phyloP scores from a whole-genome alignment of 2,329 filamentous ascomycete species.

The Aspergillus clavatus region DNA sequence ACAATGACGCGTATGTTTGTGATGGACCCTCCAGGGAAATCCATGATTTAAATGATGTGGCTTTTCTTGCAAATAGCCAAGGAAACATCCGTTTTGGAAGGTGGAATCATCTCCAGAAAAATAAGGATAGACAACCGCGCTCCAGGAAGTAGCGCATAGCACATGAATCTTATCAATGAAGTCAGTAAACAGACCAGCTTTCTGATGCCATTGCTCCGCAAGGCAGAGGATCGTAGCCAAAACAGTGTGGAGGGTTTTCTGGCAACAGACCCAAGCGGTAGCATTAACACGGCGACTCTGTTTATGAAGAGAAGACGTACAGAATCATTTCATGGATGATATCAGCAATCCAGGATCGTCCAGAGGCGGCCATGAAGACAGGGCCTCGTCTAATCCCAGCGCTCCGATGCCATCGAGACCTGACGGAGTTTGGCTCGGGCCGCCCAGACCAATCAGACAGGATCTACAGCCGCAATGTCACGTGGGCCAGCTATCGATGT shows the following conservation, averaged over 20 bases:
- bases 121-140: conserved; percentile 7
- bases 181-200: conserved; percentile 18
- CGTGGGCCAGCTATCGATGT: conserved; percentile 29
- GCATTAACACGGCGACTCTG: not conserved
- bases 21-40: conserved; percentile 40
- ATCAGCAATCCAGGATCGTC: not conserved
- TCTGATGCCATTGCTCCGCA: conserved; percentile 14
- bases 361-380: conserved; percentile 6
- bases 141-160: conserved; percentile 16
- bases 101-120: conserved; percentile 33
- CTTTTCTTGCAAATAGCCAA: conserved; percentile 25
- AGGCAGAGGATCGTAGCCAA: not conserved
- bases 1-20: conserved; percentile 42
- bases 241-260: conserved; percentile 1
- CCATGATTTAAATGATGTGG: conserved; percentile 34
- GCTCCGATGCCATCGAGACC: conserved; percentile 16
- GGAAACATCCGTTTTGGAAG: conserved; percentile 18
- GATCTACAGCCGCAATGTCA: conserved; percentile 20
- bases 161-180: conserved; percentile 16
- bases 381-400: conserved; percentile 8
- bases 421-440: conserved; percentile 31
- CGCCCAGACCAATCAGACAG: conserved; percentile 29
- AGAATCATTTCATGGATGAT: not conserved
- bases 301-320: not conserved
- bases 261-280: not conserved